These are phyloP conservation scores for Solanum chilense DNA, from an alignment of 257 asterid species.

Conservation along the genomic window DNA sequence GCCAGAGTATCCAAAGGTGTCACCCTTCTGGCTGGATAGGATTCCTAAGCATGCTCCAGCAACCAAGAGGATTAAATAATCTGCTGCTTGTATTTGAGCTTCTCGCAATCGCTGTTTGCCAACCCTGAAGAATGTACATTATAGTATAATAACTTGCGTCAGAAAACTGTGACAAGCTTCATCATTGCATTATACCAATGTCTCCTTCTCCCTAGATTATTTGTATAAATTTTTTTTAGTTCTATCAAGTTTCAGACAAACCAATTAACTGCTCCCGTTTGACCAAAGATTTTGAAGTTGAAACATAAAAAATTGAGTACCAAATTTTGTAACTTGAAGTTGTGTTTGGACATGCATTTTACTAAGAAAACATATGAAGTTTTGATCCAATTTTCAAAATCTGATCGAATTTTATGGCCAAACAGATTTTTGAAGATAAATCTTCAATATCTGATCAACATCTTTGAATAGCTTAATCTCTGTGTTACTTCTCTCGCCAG, in stretches of 20 bases:
- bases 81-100: slow-evolving; percentile 87
- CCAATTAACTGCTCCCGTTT: neutral
- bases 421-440: neutral
- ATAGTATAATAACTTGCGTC: neutral
- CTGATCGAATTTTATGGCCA: neutral
- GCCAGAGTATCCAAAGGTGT: slow-evolving; percentile 77
- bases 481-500: neutral
- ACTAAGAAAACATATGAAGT: neutral
- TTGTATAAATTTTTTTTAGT: neutral
- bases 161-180: neutral
- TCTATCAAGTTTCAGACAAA: neutral
- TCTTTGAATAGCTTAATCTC: neutral
- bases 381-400: neutral
- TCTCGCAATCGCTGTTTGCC: slow-evolving; percentile 86
- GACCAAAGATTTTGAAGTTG: neutral
- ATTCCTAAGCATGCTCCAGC: slow-evolving; percentile 98
- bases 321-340: neutral
- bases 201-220: neutral
- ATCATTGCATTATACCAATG: neutral
- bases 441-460: neutral
- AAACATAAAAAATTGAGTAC: neutral
- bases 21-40: slow-evolving; percentile 77
- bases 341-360: neutral
- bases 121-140: slow-evolving; percentile 35
- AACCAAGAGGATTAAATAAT: slow-evolving; percentile 77